Evolutionary conservation across 768 basidiomycete species (phyloP), one percentile per base, ranked within the genome.

Genomic region (Auriculariales sp.): DNA sequence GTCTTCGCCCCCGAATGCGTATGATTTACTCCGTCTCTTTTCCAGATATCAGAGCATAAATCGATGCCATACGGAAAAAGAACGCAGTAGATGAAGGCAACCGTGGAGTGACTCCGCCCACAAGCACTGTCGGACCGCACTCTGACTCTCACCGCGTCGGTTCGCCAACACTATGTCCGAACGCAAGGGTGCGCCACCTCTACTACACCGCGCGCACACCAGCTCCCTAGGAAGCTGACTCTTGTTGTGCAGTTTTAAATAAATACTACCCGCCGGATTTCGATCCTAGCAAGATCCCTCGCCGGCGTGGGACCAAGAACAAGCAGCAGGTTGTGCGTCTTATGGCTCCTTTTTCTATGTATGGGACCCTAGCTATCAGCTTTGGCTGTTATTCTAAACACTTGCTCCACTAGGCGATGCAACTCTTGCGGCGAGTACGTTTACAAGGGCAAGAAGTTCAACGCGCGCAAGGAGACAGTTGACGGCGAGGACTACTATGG

Each of bases 341-440:
- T 46, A 99, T 99, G 95, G 94, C 95, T 3, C 95, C 95, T 0
- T 99, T 98, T 64, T 94, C 91, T 3, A 99, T 99, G 95, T 83
- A 66, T 56, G 78, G n/a, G n/a, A n/a, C n/a, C n/a, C n/a, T n/a
- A n/a, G n/a, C n/a, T n/a, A n/a, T n/a, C n/a, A n/a, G n/a, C n/a
- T n/a, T n/a, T n/a, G n/a, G n/a, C n/a, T n/a, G n/a, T n/a, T n/a
- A n/a, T n/a, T n/a, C n/a, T n/a, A n/a, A n/a, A n/a, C n/a, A n/a
- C n/a, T n/a, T n/a, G n/a, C n/a, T n/a, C n/a, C n/a, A 39, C 4
- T 36, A 89, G 87, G 86, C 80, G 88, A 57, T 86, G 84, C 59
- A 93, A 91, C 58, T 89, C 89, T 3, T 99, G 95, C 58, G 95
- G 93, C 45, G 95, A 99, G 68, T 99, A 98, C 59, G 86, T 99